phyloP scores from a whole-genome alignment of 2,329 filamentous ascomycete species.

The Paecilomyces fulvus region DNA sequence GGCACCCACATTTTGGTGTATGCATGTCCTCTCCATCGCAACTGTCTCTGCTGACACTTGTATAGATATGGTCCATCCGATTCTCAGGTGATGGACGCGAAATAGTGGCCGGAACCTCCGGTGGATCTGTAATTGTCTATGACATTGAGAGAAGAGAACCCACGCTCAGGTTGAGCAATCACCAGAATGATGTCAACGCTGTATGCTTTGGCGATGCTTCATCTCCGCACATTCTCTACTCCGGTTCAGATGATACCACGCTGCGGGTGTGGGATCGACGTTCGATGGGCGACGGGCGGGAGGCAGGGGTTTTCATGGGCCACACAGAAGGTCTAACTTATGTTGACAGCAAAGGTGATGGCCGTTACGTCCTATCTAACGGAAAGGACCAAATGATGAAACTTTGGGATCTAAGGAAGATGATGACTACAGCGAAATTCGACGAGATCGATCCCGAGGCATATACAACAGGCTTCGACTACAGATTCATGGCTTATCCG shows the following conservation, averaged over 20 bases:
- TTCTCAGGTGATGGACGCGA: constrained; percentile 89
- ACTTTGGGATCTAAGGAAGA: constrained; percentile 88
- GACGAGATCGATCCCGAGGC: constrained; percentile 44
- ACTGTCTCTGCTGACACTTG: constrained; percentile 10
- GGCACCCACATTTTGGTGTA: constrained; percentile 37
- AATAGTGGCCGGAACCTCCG: constrained; percentile 79
- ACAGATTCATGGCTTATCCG: constrained; percentile 50
- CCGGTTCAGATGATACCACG: constrained; percentile 87
- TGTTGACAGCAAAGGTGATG: constrained; percentile 75
- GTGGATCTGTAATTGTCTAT: constrained; percentile 74
- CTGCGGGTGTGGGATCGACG: constrained; percentile 95
- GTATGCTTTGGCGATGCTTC: constrained; percentile 87
- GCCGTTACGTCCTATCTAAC: constrained; percentile 84
- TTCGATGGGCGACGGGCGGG: constrained; percentile 52
- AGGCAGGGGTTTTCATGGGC: constrained; percentile 57
- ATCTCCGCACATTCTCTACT: constrained; percentile 90
- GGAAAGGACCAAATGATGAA: constrained; percentile 97
- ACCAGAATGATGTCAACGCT: constrained; percentile 86
- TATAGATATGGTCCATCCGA: constrained; percentile 74
- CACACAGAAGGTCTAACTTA: constrained; percentile 59
- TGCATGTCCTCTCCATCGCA: constrained; percentile 6
- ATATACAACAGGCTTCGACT: constrained; percentile 55
- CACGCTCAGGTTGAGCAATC: constrained; percentile 67
- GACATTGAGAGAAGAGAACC: constrained; percentile 76
- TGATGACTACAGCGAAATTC: constrained; percentile 60